phyloP scores from a whole-genome alignment of 768 basidiomycete genomes.

The Lactarius psammicola region DNA sequence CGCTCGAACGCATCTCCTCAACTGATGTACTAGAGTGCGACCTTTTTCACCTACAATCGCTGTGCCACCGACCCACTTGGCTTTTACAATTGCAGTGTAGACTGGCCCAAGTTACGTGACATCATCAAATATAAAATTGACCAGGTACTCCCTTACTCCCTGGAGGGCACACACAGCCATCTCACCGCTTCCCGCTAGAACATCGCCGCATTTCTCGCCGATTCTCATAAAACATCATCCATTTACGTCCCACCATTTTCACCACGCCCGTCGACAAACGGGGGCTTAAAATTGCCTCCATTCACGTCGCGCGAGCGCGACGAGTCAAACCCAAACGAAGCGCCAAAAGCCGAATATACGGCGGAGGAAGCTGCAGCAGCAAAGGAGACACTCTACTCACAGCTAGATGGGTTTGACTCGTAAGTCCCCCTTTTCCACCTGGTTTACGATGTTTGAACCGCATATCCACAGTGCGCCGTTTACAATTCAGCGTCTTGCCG shows the following conservation, averaged over 20 bases:
- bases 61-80: not conserved
- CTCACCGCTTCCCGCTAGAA: conserved; percentile 33
- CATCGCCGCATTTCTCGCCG: conserved; percentile 34
- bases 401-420: conserved; percentile 76
- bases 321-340: conserved; percentile 50
- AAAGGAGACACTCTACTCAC: conserved; percentile 55
- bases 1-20: conserved; percentile 61
- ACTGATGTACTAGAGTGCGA: conserved; percentile 61
- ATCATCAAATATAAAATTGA: conserved; percentile 70
- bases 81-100: conserved; percentile 44
- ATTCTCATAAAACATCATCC: conserved; percentile 36
- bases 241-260: conserved; percentile 42
- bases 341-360: conserved; percentile 59
- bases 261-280: conserved; percentile 43
- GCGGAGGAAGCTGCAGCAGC: conserved; percentile 56
- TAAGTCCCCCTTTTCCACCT: conserved; percentile 39
- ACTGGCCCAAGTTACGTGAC: conserved; percentile 69
- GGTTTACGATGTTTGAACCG: not conserved
- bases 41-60: not conserved
- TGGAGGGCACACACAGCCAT: conserved; percentile 5
- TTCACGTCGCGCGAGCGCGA: conserved; percentile 60
- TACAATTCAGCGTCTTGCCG: conserved; percentile 86
- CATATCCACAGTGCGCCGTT: conserved; percentile 62
- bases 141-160: conserved; percentile 45
- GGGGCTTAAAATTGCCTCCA: conserved; percentile 68